These are phyloP conservation scores for Pestalotiopsis sp. DNA, from an alignment of 2,329 filamentous ascomycete genomes.

Conservation along the genomic window DNA sequence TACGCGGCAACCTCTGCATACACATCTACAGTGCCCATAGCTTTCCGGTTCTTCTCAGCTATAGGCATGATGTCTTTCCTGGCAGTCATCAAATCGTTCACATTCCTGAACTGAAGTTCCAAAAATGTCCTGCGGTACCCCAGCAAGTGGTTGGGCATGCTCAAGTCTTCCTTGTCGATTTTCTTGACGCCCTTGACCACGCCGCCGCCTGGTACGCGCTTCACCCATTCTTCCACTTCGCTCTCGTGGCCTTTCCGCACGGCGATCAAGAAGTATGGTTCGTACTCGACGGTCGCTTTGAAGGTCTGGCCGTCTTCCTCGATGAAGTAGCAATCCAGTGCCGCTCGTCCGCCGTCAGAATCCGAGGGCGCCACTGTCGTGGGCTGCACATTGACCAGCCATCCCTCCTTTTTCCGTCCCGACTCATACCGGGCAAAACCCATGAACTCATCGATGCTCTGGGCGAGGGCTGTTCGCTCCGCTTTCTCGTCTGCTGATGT, in stretches of 20 bases:
- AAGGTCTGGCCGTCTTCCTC: slow-evolving; percentile 87
- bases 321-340: slow-evolving; percentile 96
- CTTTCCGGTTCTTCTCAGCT: slow-evolving; percentile 95
- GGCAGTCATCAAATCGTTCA: slow-evolving; percentile 82
- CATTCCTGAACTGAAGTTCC: slow-evolving; percentile 84
- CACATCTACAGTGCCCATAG: slow-evolving; percentile 94
- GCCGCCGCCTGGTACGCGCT: slow-evolving; percentile 77
- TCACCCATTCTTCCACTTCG: slow-evolving; percentile 95
- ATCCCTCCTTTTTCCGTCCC: slow-evolving; percentile 78
- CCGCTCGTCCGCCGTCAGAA: slow-evolving; percentile 85
- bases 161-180: slow-evolving; percentile 89
- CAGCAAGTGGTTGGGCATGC: slow-evolving; percentile 93
- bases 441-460: slow-evolving; percentile 92
- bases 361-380: slow-evolving; percentile 69
- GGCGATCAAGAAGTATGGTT: slow-evolving; percentile 93
- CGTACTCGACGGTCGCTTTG: slow-evolving; percentile 95
- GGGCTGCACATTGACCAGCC: slow-evolving; percentile 94
- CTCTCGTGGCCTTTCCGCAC: slow-evolving; percentile 85
- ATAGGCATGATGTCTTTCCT: slow-evolving; percentile 84
- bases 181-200: slow-evolving; percentile 77
- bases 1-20: slow-evolving; percentile 95
- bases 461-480: slow-evolving; percentile 80
- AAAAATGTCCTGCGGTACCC: slow-evolving; percentile 89
- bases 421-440: slow-evolving; percentile 92
- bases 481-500: slow-evolving; percentile 93